Base-by-base conservation (phyloP, 441 rosid genomes). In the Cnidoscolus chayamansa region DNA sequence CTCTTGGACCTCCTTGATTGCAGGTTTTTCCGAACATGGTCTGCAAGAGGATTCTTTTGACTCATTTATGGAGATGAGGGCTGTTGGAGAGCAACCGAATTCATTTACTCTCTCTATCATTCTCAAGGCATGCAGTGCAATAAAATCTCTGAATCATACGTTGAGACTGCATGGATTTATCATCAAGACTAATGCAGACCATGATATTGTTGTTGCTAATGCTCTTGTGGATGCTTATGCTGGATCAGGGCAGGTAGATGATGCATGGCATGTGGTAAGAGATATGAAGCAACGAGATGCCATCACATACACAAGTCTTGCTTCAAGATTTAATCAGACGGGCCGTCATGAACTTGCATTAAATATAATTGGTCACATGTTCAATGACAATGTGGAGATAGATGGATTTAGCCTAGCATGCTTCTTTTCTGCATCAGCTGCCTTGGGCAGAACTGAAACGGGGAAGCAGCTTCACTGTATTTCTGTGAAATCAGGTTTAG, bases 1-100 rank as follows among this genome's bases (percentile, higher is more conserved):
- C 68, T 88, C 97, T 57, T 89, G 94, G 94, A 86, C 93, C 51
- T 81, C 89, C 40, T 78, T 89, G 82, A 84, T 87, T 75, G 81
- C 84, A 12, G 94, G 94, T 71, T 77, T 86, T 79, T 74, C 72
- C 47, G 86, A 82, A 59, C 87, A 84, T 61, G 87, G 85, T 55
- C 75, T 75, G 9, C 75, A 72, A 45, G 71, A 60, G 71, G 82
- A 81, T 73, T 85, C 88, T 65, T 81, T 80, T 55, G 66, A 72
- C 60, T 72, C 72, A 47, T 83, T 82, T 61, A 74, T 6, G 54
- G 81, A 84, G 69, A 89, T 91, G 97, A 77, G 68, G 74, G 84
- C 77, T 68, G 68, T 55, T 68, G 90, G 84, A 63, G 67, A 81
- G 56, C 80, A 81, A 47, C 90, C 93, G 30, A 86, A 88, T 77